These are phyloP conservation scores for Suillus plorans DNA, from an alignment of 768 basidiomycete species.

Conservation along the genomic window DNA sequence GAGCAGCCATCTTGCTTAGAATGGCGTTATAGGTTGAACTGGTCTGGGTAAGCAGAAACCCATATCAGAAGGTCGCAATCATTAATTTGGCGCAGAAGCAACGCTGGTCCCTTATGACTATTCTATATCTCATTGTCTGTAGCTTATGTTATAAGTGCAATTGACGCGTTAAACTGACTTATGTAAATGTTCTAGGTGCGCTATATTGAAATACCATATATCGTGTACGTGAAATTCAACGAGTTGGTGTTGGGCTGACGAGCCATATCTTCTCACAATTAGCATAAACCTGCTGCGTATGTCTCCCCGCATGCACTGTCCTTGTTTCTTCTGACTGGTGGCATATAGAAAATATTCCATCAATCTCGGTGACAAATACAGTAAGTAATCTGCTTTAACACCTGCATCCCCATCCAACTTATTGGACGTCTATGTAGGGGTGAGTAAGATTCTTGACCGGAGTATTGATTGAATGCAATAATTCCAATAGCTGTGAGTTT, in stretches of 20 bases:
- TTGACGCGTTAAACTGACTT: background rate
- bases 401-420: background rate
- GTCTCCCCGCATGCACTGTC: background rate
- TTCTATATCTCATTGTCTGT: background rate
- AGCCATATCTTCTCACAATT: background rate
- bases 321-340: background rate
- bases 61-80: background rate
- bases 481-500: background rate
- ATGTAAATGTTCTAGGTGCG: background rate
- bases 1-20: background rate
- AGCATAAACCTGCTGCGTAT: background rate
- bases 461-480: background rate
- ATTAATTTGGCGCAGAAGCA: background rate
- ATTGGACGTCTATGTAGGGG: background rate
- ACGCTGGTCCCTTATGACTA: background rate
- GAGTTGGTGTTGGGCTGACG: background rate
- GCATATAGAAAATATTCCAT: background rate
- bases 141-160: background rate
- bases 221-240: background rate
- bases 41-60: background rate
- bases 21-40: background rate
- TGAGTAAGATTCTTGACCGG: background rate
- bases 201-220: background rate
- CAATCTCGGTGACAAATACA: background rate
- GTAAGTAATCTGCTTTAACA: background rate